Evolutionary conservation across 2,329 filamentous ascomycete genomes (phyloP).

Genomic region (Colletotrichum navitas): DNA sequence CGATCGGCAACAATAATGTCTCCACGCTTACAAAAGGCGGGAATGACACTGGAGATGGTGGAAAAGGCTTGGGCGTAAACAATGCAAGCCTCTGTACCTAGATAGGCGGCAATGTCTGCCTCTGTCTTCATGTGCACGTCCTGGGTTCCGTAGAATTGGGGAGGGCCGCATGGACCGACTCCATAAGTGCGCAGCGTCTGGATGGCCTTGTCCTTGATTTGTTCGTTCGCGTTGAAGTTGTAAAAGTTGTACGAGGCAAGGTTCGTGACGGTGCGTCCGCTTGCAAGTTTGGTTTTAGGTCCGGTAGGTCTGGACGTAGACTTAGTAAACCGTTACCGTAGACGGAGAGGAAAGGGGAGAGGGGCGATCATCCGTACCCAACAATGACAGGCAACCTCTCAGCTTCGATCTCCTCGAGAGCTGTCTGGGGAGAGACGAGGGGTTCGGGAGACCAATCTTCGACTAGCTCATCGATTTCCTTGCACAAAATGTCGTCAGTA

Average conservation of each 20-base stretch:
- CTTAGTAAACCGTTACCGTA: slow-evolving; percentile 3
- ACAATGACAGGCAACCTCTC: slow-evolving; percentile 90
- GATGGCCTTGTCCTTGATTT: slow-evolving; percentile 94
- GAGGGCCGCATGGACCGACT: slow-evolving; percentile 95
- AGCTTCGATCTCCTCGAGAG: slow-evolving; percentile 83
- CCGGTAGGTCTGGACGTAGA: slow-evolving; percentile 77
- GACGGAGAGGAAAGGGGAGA: not conserved
- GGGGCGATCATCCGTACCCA: slow-evolving; percentile 69
- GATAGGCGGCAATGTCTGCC: slow-evolving; percentile 88
- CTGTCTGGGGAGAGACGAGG: slow-evolving; percentile 79
- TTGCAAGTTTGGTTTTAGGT: slow-evolving; percentile 88
- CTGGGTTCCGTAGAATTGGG: slow-evolving; percentile 98
- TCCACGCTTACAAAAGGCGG: slow-evolving; percentile 95
- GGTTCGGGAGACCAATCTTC: slow-evolving; percentile 98
- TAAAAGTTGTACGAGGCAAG: slow-evolving; percentile 97
- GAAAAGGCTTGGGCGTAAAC: slow-evolving; percentile 97
- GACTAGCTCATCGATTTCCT: slow-evolving; percentile 95
- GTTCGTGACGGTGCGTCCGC: slow-evolving; percentile 91
- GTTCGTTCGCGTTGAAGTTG: slow-evolving; percentile 94
- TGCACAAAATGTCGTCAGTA: slow-evolving; percentile 47
- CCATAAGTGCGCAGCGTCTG: slow-evolving; percentile 94
- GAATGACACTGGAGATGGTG: slow-evolving; percentile 96
- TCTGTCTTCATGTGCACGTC: slow-evolving; percentile 99
- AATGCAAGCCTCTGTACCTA: slow-evolving; percentile 90
- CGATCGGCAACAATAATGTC: slow-evolving; percentile 97